These are phyloP conservation scores for Ceratobasidium sp. DNA, from an alignment of 1,284 basidiomycete species.

Conservation along the genomic window DNA sequence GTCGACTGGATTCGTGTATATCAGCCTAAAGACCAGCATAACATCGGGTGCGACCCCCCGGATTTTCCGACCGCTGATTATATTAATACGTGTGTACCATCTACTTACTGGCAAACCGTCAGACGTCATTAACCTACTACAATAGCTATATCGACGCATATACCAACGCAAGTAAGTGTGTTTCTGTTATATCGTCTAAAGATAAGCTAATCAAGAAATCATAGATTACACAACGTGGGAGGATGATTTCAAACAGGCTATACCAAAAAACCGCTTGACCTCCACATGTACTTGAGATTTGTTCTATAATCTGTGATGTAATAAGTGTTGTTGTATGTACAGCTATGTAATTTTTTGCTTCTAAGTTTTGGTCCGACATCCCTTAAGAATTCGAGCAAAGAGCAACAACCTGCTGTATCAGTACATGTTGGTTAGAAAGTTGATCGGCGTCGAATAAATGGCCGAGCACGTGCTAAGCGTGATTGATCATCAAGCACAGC, in stretches of 20 bases:
- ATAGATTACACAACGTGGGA: constrained; percentile 32
- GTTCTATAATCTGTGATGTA: too few species aligned
- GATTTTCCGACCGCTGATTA: constrained; percentile 83
- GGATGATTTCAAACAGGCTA: constrained; percentile 29
- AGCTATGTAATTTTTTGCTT: too few species aligned
- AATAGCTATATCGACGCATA: constrained; percentile 13
- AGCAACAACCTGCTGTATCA: too few species aligned
- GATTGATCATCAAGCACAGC: constrained; percentile 52
- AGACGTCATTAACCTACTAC: neutral
- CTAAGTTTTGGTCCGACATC: too few species aligned
- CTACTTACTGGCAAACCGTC: constrained; percentile 51
- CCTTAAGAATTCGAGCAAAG: too few species aligned
- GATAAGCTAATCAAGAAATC: neutral
- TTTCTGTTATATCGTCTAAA: too few species aligned
- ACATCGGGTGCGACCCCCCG: constrained; percentile 86
- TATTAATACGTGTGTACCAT: constrained; percentile 72
- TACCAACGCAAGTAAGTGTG: constrained; percentile 4
- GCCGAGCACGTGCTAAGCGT: too few species aligned
- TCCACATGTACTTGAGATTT: constrained; percentile 15
- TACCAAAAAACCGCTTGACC: constrained; percentile 28
- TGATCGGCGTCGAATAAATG: too few species aligned
- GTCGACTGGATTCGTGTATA: constrained; percentile 91
- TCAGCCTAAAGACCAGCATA: constrained; percentile 75
- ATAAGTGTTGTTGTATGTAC: too few species aligned
- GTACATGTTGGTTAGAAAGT: too few species aligned